A percentile compares a stretch with the other conserved stretches of the same genome.
Conservation (phyloP, 164 flowering plant genomes). For the Litsea cubeba region DNA sequence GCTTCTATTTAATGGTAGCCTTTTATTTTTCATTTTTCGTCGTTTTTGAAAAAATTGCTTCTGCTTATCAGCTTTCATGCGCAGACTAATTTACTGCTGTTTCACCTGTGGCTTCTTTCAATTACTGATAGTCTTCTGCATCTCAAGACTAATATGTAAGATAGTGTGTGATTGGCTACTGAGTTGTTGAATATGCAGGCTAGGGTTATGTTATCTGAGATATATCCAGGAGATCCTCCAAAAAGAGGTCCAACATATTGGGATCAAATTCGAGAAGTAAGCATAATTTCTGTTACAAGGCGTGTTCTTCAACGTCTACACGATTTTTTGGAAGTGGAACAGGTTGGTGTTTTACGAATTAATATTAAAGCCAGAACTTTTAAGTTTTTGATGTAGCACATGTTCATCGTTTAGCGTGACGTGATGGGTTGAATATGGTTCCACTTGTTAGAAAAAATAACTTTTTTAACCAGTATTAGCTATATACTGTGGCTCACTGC, state of each 20-base stretch:
- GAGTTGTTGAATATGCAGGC: slow-evolving; percentile 47
- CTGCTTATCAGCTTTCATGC: no score
- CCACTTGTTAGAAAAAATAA: background rate
- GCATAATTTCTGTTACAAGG: slow-evolving; percentile 68
- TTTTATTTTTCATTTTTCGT: background rate
- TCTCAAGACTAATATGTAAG: background rate
- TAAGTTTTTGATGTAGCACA: background rate
- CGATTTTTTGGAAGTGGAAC: slow-evolving; percentile 80
- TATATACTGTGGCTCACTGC: background rate
- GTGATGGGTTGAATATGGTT: background rate
- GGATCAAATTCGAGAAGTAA: slow-evolving; percentile 94
- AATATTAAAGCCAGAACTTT: background rate
- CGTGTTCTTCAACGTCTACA: slow-evolving; percentile 76
- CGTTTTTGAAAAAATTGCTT: background rate
- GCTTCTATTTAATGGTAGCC: background rate
- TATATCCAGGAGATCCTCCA: slow-evolving; percentile 94
- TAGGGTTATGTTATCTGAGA: slow-evolving; percentile 86
- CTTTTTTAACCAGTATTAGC: background rate
- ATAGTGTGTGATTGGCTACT: background rate
- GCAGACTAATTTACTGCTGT: background rate
- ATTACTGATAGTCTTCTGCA: background rate
- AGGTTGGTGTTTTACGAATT: slow-evolving; percentile 36
- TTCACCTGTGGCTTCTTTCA: background rate
- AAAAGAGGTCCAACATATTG: slow-evolving; percentile 82
- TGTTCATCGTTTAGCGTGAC: background rate